A percentile compares a stretch with the other conserved stretches of the same genome.
These are phyloP conservation scores for Berkeleyomyces rouxiae DNA, from an alignment of 2,329 filamentous ascomycete genomes.

Conservation along the genomic window DNA sequence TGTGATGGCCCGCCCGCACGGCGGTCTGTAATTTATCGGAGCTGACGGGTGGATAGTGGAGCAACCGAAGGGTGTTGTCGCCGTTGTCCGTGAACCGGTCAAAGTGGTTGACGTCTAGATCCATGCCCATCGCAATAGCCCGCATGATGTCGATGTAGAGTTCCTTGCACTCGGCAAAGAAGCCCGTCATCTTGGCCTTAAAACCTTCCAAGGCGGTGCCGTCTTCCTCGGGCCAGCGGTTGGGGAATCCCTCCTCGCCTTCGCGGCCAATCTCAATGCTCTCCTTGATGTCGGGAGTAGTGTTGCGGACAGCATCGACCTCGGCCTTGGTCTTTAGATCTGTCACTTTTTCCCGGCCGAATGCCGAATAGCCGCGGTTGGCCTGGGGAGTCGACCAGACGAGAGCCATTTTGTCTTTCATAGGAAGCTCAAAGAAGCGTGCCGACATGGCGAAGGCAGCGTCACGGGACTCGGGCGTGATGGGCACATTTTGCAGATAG, in stretches of 20 bases:
- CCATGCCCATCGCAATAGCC: slow-evolving; percentile 70
- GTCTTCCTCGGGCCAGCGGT: slow-evolving; percentile 55
- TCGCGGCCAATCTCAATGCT: slow-evolving; percentile 49
- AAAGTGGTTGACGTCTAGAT: slow-evolving; percentile 54
- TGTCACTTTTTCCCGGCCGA: slow-evolving; percentile 55
- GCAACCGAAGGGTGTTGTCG: slow-evolving; percentile 54
- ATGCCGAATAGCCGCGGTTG: slow-evolving; percentile 57
- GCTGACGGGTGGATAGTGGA: slow-evolving; percentile 59
- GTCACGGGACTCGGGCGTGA: slow-evolving; percentile 40
- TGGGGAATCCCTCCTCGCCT: slow-evolving; percentile 43
- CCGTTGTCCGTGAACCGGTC: slow-evolving; percentile 54
- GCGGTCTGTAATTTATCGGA: slow-evolving; percentile 52
- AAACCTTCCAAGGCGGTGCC: slow-evolving; percentile 36
- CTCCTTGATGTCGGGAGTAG: slow-evolving; percentile 49
- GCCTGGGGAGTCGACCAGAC: slow-evolving; percentile 56
- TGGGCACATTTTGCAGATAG: slow-evolving; percentile 67
- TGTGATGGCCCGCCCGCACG: slow-evolving; percentile 65
- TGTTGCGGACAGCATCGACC: slow-evolving; percentile 40
- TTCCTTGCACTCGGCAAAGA: slow-evolving; percentile 56
- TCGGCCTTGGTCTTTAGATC: slow-evolving; percentile 35
- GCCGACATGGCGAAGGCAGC: slow-evolving; percentile 51
- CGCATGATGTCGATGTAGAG: slow-evolving; percentile 69
- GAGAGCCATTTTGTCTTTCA: slow-evolving; percentile 45
- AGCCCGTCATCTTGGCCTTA: slow-evolving; percentile 54
- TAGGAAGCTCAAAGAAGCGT: slow-evolving; percentile 50